Conservation (phyloP, 345 rosid genomes). For the Firmiana major region DNA sequence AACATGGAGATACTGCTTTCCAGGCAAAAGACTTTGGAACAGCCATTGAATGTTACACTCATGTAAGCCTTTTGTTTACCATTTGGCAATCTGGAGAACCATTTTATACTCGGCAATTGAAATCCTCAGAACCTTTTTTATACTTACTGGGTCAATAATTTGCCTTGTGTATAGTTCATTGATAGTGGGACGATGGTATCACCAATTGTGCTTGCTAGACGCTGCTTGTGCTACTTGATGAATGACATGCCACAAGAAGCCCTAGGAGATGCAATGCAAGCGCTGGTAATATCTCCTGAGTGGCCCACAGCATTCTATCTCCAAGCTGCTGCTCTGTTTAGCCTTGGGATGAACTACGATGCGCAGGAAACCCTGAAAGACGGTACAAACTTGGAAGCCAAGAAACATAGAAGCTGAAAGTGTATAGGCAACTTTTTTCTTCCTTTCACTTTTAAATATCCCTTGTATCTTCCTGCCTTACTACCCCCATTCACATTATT, state of each 20-base stretch:
- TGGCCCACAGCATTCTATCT: slow-evolving; percentile 83
- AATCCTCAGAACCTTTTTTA: not conserved
- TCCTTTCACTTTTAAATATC: slow-evolving; percentile 23
- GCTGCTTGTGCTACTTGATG: slow-evolving; percentile 70
- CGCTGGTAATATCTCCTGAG: slow-evolving; percentile 69
- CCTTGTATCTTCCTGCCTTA: slow-evolving; percentile 26
- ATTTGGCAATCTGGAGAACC: not conserved
- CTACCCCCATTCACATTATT: slow-evolving; percentile 11
- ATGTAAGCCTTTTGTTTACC: slow-evolving; percentile 29
- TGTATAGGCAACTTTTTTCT: slow-evolving; percentile 28
- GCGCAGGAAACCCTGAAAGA: slow-evolving; percentile 80
- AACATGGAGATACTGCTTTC: slow-evolving; percentile 64
- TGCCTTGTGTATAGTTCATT: slow-evolving; percentile 45
- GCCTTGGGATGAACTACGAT: slow-evolving; percentile 74
- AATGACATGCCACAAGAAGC: slow-evolving; percentile 76
- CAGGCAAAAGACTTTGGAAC: slow-evolving; percentile 50
- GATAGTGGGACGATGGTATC: slow-evolving; percentile 78
- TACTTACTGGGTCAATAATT: not conserved
- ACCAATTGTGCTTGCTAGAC: slow-evolving; percentile 73
- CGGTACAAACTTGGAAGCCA: slow-evolving; percentile 74
- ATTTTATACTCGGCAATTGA: not conserved
- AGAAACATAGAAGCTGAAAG: slow-evolving; percentile 54
- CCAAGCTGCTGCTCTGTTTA: slow-evolving; percentile 81
- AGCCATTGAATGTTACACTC: slow-evolving; percentile 52
- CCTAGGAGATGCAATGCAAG: slow-evolving; percentile 83